These are phyloP conservation scores for Elongisporangium senticosum DNA, from an alignment of 352 stramenopile species.

Conservation along the genomic window DNA sequence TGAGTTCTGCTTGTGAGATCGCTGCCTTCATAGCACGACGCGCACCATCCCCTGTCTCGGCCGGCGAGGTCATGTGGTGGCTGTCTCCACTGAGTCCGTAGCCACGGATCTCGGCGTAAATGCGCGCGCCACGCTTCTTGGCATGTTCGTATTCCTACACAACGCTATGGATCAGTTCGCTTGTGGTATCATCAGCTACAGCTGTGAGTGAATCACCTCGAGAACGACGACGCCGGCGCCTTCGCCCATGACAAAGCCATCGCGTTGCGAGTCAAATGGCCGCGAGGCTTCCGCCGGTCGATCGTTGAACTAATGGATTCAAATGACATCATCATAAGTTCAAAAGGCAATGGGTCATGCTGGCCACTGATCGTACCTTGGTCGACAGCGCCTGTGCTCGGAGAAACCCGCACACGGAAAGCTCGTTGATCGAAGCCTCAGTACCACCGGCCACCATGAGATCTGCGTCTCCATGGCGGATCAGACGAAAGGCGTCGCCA, in stretches of 20 bases:
- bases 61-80: slow-evolving; percentile 88
- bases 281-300: slow-evolving; percentile 82
- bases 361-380: slow-evolving; percentile 34
- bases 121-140: slow-evolving; percentile 86
- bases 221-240: slow-evolving; percentile 63
- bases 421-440: slow-evolving; percentile 92
- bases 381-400: slow-evolving; percentile 93
- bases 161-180: neutral
- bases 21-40: slow-evolving; percentile 89
- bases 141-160: slow-evolving; percentile 88
- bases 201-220: slow-evolving; percentile 18
- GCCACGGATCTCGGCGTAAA: slow-evolving; percentile 93
- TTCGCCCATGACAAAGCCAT: slow-evolving; percentile 98
- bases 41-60: slow-evolving; percentile 64
- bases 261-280: slow-evolving; percentile 93
- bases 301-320: slow-evolving; percentile 87
- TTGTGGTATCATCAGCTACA: neutral
- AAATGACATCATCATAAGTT: too few species aligned
- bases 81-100: slow-evolving; percentile 96
- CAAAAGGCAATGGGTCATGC: neutral
- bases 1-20: slow-evolving; percentile 68
- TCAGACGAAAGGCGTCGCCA: slow-evolving; percentile 91
- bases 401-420: slow-evolving; percentile 93
- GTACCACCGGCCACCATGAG: slow-evolving; percentile 96
- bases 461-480: slow-evolving; percentile 86